Percentiles rank a stretch among this genome's conserved stretches.
Evolutionary conservation across 108 stramenopile genomes (phyloP).

Genomic region (Parietichytrium sp.): DNA sequence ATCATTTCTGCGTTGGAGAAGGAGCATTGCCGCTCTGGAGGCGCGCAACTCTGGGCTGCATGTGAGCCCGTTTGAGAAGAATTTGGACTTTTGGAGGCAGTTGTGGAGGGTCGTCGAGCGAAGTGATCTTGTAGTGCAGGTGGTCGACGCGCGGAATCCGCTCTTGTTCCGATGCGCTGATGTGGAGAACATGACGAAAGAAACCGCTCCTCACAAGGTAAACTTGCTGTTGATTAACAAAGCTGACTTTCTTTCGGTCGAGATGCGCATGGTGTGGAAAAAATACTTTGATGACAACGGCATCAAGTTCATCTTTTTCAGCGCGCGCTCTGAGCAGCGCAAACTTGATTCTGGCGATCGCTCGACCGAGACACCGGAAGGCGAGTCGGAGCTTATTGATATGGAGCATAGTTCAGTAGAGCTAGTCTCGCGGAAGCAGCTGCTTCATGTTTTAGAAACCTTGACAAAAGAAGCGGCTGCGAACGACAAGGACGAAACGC

Average conservation of each 20-base stretch:
- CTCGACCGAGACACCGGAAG: conserved; percentile 29
- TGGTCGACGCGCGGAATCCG: conserved; percentile 96
- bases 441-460: conserved; percentile 64
- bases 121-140: conserved; percentile 81
- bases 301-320: conserved; percentile 86
- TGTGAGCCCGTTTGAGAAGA: conserved; percentile 97
- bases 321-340: conserved; percentile 83
- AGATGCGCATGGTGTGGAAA: conserved; percentile 81
- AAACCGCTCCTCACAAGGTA: conserved; percentile 74
- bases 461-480: conserved; percentile 63
- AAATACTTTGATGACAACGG: conserved; percentile 74
- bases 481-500: not conserved
- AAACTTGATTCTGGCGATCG: conserved; percentile 65
- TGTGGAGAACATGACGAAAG: conserved; percentile 73
- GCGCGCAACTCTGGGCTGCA: conserved; percentile 62
- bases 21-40: conserved; percentile 78
- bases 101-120: conserved; percentile 96
- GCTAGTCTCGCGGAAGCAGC: conserved; percentile 69
- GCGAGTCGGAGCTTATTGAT: conserved; percentile 18
- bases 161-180: conserved; percentile 88
- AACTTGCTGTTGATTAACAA: conserved; percentile 93
- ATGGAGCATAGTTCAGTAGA: not conserved
- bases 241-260: conserved; percentile 83
- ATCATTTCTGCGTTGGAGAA: conserved; percentile 89
- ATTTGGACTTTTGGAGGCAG: conserved; percentile 97